Conservation (phyloP, 2,329 filamentous ascomycete species). For the Aureobasidium mangrovei region DNA sequence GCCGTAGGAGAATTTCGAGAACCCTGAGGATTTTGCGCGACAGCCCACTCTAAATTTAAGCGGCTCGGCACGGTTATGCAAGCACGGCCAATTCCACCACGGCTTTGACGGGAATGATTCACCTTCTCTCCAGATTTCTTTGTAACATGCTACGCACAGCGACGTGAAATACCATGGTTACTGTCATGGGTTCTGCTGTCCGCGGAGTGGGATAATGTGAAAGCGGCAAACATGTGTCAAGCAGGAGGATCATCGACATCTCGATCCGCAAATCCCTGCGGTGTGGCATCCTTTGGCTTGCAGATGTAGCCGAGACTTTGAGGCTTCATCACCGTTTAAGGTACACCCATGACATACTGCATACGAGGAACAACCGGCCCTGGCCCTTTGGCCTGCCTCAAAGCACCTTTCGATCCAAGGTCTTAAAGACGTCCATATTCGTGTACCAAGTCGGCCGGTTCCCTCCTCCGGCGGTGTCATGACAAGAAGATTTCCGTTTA, state of each 20-base stretch:
- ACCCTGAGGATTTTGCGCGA: conserved; percentile 7
- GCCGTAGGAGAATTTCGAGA: conserved; percentile 11
- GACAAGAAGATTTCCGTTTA: background rate
- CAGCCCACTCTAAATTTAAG: conserved; percentile 10
- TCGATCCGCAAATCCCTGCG: conserved; percentile 12
- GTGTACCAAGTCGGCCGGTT: background rate
- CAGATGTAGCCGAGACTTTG: conserved; percentile 10
- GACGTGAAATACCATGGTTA: background rate
- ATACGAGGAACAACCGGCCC: background rate
- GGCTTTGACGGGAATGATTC: conserved; percentile 5
- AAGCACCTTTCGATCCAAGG: background rate
- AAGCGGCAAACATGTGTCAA: background rate
- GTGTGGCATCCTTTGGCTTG: conserved; percentile 7
- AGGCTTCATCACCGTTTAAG: conserved; percentile 3
- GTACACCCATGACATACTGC: background rate
- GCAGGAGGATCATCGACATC: background rate
- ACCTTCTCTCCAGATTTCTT: background rate
- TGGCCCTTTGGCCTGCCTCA: background rate
- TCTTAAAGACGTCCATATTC: background rate
- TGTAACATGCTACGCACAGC: background rate
- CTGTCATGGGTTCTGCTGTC: too few relatives aligned
- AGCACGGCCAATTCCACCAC: background rate
- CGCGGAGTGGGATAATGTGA: background rate
- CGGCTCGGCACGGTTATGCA: conserved; percentile 8
- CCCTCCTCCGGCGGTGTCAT: background rate